A percentile compares a stretch with the other conserved stretches of the same genome.
Evolutionary conservation across 148 eudicot genomes (phyloP).

Genomic region (Persicaria maculosa): DNA sequence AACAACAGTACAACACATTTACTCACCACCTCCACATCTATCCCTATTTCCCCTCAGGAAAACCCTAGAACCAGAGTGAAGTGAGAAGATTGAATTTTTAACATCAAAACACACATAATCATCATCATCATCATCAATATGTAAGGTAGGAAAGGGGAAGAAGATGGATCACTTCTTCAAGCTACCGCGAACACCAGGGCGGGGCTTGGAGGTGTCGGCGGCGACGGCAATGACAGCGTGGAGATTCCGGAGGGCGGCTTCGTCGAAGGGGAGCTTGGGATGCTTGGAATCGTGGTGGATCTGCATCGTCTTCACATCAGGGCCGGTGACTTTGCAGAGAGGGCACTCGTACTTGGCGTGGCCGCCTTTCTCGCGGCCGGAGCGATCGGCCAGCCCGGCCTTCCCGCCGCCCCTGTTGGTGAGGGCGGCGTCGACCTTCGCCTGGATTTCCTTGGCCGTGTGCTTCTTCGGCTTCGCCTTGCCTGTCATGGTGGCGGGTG

Average conservation of each 20-base stretch:
- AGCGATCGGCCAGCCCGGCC: slow-evolving; percentile 63
- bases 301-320: slow-evolving; percentile 81
- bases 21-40: too few species aligned
- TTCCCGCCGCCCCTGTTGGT: slow-evolving; percentile 83
- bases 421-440: slow-evolving; percentile 73
- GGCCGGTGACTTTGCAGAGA: slow-evolving; percentile 74
- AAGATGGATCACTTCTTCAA: slow-evolving; percentile 40
- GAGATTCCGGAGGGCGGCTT: slow-evolving; percentile 44
- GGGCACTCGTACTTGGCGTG: slow-evolving; percentile 86
- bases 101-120: not conserved
- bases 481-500: slow-evolving; percentile 56
- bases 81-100: not conserved
- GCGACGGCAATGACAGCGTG: slow-evolving; percentile 25
- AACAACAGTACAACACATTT: not conserved
- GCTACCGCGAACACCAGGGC: slow-evolving; percentile 76
- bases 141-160: not conserved
- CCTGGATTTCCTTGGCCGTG: slow-evolving; percentile 79
- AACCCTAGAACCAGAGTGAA: not conserved
- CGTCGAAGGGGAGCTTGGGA: slow-evolving; percentile 75
- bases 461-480: slow-evolving; percentile 99
- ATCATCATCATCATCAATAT: not conserved
- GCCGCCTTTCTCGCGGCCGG: slow-evolving; percentile 67
- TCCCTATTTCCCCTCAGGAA: not conserved
- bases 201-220: slow-evolving; percentile 28
- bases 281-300: slow-evolving; percentile 85